These are phyloP conservation scores for Magnaporthiopsis poae DNA, from an alignment of 2,329 filamentous ascomycete species.

Conservation along the genomic window DNA sequence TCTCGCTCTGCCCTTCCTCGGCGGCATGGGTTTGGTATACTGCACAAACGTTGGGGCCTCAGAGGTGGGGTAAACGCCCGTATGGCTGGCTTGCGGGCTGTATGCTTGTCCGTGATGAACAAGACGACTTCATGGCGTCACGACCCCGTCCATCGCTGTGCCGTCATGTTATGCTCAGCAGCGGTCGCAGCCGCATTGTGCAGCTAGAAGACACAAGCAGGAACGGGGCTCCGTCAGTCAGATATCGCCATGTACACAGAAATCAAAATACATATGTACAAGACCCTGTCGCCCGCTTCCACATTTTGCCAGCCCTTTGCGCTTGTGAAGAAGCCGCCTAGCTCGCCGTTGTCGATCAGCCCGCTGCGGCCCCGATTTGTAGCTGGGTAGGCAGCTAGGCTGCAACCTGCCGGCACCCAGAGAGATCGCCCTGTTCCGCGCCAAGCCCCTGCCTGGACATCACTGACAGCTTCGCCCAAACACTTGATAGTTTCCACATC, in stretches of 20 bases:
- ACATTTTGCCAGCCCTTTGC: constrained; percentile 2
- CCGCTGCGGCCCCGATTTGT: neutral
- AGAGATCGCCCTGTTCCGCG: neutral
- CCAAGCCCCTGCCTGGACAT: neutral
- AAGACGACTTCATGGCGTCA: neutral
- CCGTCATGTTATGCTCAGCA: neutral
- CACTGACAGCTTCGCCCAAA: constrained; percentile 10
- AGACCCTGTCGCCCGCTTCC: constrained; percentile 14
- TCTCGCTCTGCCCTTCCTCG: neutral
- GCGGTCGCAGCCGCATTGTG: neutral
- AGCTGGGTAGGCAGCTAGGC: constrained; percentile 5
- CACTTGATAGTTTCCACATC: constrained; percentile 75
- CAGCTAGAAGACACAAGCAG: neutral
- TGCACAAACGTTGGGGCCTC: neutral
- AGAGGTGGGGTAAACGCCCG: neutral
- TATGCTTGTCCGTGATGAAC: neutral
- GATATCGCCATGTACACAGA: constrained; percentile 16
- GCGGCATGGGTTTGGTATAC: neutral
- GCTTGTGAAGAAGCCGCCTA: constrained; percentile 3
- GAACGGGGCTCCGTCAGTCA: neutral
- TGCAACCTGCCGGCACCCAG: constrained; percentile 1
- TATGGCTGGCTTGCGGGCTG: neutral
- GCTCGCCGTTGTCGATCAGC: neutral
- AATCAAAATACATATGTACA: constrained; percentile 23
- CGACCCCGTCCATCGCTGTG: neutral